A percentile compares a stretch with the other conserved stretches of the same genome.
Conservation (phyloP, 2,329 filamentous ascomycete species). For the Trichoderma arundinaceum region DNA sequence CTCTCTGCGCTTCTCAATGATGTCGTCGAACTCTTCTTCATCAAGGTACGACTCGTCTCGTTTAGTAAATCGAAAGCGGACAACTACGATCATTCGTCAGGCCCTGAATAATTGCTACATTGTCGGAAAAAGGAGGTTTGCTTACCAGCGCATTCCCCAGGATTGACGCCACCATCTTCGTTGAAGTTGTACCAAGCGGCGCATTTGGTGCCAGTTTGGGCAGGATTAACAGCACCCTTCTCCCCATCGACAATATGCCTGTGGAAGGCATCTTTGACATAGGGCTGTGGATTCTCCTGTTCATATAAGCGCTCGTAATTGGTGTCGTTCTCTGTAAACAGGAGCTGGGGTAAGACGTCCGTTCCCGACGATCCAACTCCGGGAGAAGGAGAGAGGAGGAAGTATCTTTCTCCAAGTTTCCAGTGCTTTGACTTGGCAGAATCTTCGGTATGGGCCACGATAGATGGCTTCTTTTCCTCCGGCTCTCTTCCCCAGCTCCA, state of each 20-base stretch:
- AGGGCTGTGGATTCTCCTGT: constrained; percentile 77
- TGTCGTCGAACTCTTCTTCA: constrained; percentile 89
- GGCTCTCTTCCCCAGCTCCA: constrained; percentile 92
- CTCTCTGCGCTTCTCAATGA: constrained; percentile 82
- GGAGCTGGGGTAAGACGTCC: constrained; percentile 81
- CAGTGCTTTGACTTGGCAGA: constrained; percentile 78
- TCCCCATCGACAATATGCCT: constrained; percentile 82
- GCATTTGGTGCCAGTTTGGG: constrained; percentile 80
- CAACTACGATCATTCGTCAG: constrained; percentile 58
- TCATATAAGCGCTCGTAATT: constrained; percentile 80
- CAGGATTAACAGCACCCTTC: constrained; percentile 81
- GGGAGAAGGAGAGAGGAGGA: constrained; percentile 87
- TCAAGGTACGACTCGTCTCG: constrained; percentile 80
- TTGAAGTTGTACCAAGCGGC: constrained; percentile 93
- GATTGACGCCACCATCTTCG: constrained; percentile 82
- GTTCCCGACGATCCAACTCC: constrained; percentile 78
- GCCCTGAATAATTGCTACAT: not conserved
- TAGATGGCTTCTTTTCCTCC: constrained; percentile 77
- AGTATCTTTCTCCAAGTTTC: constrained; percentile 80
- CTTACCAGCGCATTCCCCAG: constrained; percentile 87
- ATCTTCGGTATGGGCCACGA: constrained; percentile 68
- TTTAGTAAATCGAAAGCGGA: constrained; percentile 86
- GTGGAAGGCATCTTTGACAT: constrained; percentile 96
- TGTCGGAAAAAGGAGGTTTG: not conserved
- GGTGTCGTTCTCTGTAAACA: constrained; percentile 96